phyloP scores from a whole-genome alignment of 805 yeast species.

The Candida wancherniae region DNA sequence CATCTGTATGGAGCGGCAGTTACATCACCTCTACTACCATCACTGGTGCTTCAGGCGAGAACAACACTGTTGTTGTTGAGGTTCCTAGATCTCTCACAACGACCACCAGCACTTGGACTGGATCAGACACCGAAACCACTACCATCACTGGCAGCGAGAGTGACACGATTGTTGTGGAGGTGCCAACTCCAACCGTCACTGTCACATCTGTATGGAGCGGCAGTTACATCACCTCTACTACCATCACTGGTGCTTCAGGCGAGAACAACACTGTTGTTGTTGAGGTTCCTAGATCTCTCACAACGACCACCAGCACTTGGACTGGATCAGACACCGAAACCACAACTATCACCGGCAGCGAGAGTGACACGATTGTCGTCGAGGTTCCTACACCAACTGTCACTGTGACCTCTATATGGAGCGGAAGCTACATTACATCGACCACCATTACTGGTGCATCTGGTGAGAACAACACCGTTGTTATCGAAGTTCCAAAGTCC shows the following conservation, averaged over 20 bases:
- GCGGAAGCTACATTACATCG: neutral
- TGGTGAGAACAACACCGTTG: constrained; percentile 7
- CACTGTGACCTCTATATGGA: constrained; percentile 1
- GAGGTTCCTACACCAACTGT: constrained; percentile 8
- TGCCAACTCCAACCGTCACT: constrained; percentile 4
- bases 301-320: neutral
- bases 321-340: constrained; percentile 1
- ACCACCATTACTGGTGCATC: neutral
- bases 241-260: constrained; percentile 4
- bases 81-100: constrained; percentile 4
- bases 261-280: constrained; percentile 9
- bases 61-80: constrained; percentile 10
- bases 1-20: constrained; percentile 7
- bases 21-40: constrained; percentile 2
- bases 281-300: constrained; percentile 5
- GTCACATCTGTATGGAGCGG: constrained; percentile 4
- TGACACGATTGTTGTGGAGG: constrained; percentile 7
- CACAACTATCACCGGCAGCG: constrained; percentile 2
- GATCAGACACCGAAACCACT: neutral
- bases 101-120: neutral
- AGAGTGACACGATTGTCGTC: constrained; percentile 5
- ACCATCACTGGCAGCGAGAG: neutral
- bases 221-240: neutral
- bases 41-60: constrained; percentile 2
- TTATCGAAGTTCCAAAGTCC: constrained; percentile 9